phyloP scores from a whole-genome alignment of 1,284 basidiomycete species.

The Uromyces viciae-fabae region DNA sequence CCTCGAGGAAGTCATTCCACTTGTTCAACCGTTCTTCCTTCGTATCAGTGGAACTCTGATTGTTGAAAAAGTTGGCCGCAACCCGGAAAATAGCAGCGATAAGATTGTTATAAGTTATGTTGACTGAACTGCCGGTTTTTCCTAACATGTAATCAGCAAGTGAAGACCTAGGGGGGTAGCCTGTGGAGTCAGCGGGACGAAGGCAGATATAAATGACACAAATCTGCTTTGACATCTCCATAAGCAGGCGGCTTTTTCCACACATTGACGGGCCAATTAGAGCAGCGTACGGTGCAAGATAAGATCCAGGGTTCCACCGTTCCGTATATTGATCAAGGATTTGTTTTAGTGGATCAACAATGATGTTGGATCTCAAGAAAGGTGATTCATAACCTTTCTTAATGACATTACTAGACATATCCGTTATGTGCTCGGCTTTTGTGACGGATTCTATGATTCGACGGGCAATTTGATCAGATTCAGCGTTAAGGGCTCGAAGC shows the following conservation, averaged over 20 bases:
- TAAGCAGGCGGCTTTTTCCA: constrained; percentile 8
- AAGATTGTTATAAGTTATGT: background rate
- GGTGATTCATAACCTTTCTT: background rate
- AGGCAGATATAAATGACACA: constrained; percentile 10
- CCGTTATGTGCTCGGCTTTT: background rate
- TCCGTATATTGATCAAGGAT: background rate
- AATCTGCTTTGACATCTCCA: background rate
- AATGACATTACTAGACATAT: background rate
- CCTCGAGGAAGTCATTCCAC: background rate
- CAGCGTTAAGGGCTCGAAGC: background rate
- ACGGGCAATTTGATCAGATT: background rate
- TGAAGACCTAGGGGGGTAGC: constrained; percentile 1
- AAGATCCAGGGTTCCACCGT: background rate
- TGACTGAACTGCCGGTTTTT: background rate
- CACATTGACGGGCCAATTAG: constrained; percentile 7
- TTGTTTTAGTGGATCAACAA: background rate
- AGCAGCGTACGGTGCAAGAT: constrained; percentile 5
- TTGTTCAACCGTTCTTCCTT: background rate
- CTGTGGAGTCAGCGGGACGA: background rate
- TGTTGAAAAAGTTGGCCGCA: background rate
- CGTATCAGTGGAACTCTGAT: background rate
- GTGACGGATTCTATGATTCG: background rate
- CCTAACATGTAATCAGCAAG: background rate
- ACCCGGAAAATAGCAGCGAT: background rate
- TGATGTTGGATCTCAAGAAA: background rate